These are phyloP conservation scores for Pisolithus albus DNA, from an alignment of 768 basidiomycete species.

Conservation along the genomic window DNA sequence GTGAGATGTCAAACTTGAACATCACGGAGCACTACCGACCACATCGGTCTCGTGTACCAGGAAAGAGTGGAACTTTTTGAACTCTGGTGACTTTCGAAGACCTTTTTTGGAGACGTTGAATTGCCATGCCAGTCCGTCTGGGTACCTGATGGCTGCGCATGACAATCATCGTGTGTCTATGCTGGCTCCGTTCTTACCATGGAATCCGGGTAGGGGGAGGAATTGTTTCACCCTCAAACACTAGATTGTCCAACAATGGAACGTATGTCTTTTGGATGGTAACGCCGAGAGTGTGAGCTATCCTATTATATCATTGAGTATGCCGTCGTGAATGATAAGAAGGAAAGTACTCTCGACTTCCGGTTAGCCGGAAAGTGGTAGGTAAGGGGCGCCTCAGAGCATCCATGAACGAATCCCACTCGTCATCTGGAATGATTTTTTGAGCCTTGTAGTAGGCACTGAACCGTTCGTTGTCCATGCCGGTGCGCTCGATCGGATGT, in stretches of 20 bases:
- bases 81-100: slow-evolving; percentile 79
- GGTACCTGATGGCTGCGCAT: slow-evolving; percentile 59
- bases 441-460: slow-evolving; percentile 69
- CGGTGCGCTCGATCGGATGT: slow-evolving; percentile 48
- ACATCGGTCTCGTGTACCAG: slow-evolving; percentile 97
- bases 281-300: slow-evolving; percentile 68
- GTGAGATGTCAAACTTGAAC: not conserved
- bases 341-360: slow-evolving; percentile 68
- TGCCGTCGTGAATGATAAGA: not conserved
- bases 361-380: slow-evolving; percentile 90
- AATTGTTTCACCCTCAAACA: slow-evolving; percentile 69
- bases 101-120: slow-evolving; percentile 87
- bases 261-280: slow-evolving; percentile 75
- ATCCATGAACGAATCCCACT: slow-evolving; percentile 73
- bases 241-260: slow-evolving; percentile 62
- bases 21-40: slow-evolving; percentile 39
- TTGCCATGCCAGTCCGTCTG: slow-evolving; percentile 93
- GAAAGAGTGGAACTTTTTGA: slow-evolving; percentile 93
- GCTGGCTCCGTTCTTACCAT: slow-evolving; percentile 48
- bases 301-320: slow-evolving; percentile 34
- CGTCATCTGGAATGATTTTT: slow-evolving; percentile 63
- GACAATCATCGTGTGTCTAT: not conserved
- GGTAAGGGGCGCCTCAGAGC: slow-evolving; percentile 69
- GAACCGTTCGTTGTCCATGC: slow-evolving; percentile 69
- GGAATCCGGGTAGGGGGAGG: slow-evolving; percentile 78